These are phyloP conservation scores for Lojkania enalia DNA, from an alignment of 2,329 filamentous ascomycete genomes.

Conservation along the genomic window DNA sequence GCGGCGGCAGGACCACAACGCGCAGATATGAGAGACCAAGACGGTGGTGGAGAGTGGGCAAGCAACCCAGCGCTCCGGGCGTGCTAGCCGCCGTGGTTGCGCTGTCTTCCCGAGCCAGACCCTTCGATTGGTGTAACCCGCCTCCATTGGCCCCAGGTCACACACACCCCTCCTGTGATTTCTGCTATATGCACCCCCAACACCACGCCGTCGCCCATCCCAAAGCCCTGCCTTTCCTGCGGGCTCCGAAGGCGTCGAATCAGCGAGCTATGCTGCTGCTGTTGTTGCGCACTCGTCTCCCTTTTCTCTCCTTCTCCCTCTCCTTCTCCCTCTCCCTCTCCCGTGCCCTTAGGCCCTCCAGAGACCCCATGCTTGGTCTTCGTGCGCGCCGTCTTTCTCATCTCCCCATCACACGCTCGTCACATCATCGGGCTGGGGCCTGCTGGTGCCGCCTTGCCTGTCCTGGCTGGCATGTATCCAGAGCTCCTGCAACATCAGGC, in stretches of 20 bases:
- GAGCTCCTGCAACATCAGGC: constrained; percentile 14
- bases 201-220: not conserved
- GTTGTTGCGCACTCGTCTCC: not conserved
- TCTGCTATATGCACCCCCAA: constrained; percentile 19
- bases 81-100: constrained; percentile 28
- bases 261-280: not conserved
- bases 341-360: not conserved
- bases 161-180: constrained; percentile 24
- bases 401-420: constrained; percentile 1
- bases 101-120: constrained; percentile 9
- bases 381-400: not conserved
- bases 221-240: not conserved
- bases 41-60: not conserved
- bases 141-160: constrained; percentile 17
- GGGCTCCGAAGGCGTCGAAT: not conserved
- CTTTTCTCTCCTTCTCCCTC: not conserved
- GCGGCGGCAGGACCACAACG: not conserved
- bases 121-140: constrained; percentile 27
- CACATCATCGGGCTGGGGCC: not conserved
- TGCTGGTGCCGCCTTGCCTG: not conserved
- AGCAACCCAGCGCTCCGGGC: not conserved
- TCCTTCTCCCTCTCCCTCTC: not conserved
- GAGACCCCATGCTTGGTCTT: not conserved
- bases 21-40: constrained; percentile 11
- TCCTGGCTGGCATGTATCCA: constrained; percentile 7